Evolutionary conservation across 768 basidiomycete genomes (phyloP).

Genomic region (Mycena capillaripes): DNA sequence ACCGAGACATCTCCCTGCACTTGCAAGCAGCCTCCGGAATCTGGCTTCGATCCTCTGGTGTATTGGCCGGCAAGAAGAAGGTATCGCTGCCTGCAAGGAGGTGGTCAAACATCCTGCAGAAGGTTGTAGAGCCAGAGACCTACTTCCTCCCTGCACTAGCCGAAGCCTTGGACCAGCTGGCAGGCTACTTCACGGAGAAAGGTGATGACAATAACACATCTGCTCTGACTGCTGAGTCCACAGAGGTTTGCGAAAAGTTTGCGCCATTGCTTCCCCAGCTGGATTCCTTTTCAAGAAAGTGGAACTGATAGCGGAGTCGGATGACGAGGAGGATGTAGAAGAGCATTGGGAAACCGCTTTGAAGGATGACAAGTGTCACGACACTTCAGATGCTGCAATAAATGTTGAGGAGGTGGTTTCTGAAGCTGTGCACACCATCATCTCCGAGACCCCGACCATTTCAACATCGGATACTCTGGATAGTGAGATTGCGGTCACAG

Average conservation of each 20-base stretch:
- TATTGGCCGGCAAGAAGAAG: background rate
- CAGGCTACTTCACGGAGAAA: background rate
- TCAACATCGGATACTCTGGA: no score
- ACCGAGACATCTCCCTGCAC: background rate
- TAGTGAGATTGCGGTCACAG: no score
- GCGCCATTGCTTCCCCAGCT: background rate
- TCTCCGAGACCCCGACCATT: no score
- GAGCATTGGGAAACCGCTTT: background rate
- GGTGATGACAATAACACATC: background rate
- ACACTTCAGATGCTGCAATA: background rate
- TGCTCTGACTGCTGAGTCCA: background rate
- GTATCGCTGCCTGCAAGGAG: constrained; percentile 6
- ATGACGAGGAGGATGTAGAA: background rate
- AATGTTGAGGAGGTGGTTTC: no score
- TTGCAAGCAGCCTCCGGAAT: constrained; percentile 10
- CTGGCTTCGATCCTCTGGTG: background rate
- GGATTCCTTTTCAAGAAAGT: background rate
- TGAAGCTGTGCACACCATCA: no score
- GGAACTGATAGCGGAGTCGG: background rate
- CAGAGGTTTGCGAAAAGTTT: background rate
- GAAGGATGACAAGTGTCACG: no score
- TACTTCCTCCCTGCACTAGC: background rate
- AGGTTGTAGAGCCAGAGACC: background rate
- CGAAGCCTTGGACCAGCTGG: background rate
- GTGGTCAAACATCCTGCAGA: background rate